Conservation (phyloP, 305 asterid species). For the Ruellia speciosa region DNA sequence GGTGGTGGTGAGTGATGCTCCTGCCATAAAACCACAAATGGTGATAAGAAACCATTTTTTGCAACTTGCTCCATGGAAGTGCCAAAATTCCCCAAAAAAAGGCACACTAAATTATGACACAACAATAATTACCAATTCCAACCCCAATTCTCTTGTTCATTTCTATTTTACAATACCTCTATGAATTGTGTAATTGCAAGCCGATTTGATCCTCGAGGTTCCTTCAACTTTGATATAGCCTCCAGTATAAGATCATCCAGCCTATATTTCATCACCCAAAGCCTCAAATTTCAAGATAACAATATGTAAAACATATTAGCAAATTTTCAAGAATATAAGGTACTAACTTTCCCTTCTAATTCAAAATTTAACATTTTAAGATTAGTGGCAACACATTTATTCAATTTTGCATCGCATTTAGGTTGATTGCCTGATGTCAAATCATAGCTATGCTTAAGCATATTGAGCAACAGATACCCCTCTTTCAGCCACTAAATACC, state of each 20-base stretch:
- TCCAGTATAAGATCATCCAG: conserved; percentile 72
- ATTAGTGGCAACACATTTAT: too few species aligned
- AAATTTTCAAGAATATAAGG: conserved; percentile 11
- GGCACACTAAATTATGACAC: background rate
- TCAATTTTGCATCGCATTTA: background rate
- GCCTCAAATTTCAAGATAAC: background rate
- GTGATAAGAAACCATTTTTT: background rate
- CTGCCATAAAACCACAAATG: conserved; percentile 29
- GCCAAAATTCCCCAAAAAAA: background rate
- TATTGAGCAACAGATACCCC: background rate
- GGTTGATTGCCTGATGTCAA: background rate
- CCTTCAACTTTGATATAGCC: conserved; percentile 76
- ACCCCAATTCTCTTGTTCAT: background rate
- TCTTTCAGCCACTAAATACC: background rate
- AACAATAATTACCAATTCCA: background rate
- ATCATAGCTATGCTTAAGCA: background rate
- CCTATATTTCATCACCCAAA: conserved; percentile 33
- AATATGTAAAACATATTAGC: background rate
- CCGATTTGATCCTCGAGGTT: conserved; percentile 80
- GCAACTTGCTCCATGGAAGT: background rate
- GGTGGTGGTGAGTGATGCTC: conserved; percentile 50
- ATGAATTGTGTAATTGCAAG: conserved; percentile 54
- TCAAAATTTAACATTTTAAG: background rate
- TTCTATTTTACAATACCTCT: conserved; percentile 41
- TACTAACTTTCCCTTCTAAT: conserved; percentile 1